Percentiles rank a stretch among this genome's conserved stretches.
phyloP scores from a whole-genome alignment of 805 yeast species.

The Ogataea allantospora region DNA sequence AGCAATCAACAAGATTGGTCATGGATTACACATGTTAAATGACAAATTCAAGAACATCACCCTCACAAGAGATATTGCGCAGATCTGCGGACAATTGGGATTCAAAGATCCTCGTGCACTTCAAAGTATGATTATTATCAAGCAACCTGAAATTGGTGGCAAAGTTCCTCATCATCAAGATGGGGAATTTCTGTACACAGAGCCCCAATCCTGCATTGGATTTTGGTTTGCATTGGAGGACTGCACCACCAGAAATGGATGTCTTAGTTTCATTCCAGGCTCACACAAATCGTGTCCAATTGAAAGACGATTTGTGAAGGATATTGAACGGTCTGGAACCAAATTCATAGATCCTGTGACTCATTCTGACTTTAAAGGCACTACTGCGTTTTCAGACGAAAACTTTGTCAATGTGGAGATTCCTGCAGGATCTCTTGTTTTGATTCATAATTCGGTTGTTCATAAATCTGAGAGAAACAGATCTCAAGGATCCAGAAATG shows the following conservation, averaged over 20 bases:
- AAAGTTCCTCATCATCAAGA: constrained; percentile 80
- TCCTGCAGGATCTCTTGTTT: constrained; percentile 67
- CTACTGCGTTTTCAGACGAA: constrained; percentile 32
- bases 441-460: constrained; percentile 68
- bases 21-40: constrained; percentile 64
- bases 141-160: constrained; percentile 71
- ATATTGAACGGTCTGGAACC: constrained; percentile 52
- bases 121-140: constrained; percentile 77
- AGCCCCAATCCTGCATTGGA: constrained; percentile 71
- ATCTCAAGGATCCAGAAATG: constrained; percentile 59
- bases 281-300: constrained; percentile 60
- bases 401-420: constrained; percentile 56
- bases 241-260: constrained; percentile 66
- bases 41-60: constrained; percentile 50
- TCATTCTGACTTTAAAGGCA: constrained; percentile 22
- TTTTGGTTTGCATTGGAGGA: constrained; percentile 83
- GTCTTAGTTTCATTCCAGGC: constrained; percentile 67
- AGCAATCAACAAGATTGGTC: constrained; percentile 78
- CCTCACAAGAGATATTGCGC: constrained; percentile 46
- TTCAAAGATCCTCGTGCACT: constrained; percentile 67
- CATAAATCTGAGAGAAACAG: constrained; percentile 67
- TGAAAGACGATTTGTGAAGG: constrained; percentile 60
- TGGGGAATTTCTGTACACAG: constrained; percentile 67
- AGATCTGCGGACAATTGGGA: constrained; percentile 50
- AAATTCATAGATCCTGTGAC: constrained; percentile 42